phyloP scores from a whole-genome alignment of 371 early-diverging fungal genomes.

The Mucor saturninus region DNA sequence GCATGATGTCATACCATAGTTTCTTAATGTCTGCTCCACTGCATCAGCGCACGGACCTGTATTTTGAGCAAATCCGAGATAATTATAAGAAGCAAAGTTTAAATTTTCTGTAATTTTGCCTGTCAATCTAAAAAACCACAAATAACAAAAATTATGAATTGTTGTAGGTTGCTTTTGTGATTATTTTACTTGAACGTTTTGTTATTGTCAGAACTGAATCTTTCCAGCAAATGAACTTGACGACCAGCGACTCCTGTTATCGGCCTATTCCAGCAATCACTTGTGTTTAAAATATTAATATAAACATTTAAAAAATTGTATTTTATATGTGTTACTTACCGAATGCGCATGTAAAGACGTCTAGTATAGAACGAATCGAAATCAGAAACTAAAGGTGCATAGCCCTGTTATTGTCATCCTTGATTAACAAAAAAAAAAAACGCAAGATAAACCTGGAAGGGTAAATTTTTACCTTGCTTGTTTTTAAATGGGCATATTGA shows the following conservation, averaged over 20 bases:
- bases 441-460: not conserved
- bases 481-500: constrained; percentile 70
- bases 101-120: constrained; percentile 81
- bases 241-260: constrained; percentile 17
- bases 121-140: constrained; percentile 47
- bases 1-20: constrained; percentile 68
- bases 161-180: too few species aligned
- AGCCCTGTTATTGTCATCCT: constrained; percentile 52
- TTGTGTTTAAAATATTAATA: not conserved
- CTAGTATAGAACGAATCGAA: constrained; percentile 98
- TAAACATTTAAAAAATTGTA: constrained; percentile 19
- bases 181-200: constrained; percentile 10
- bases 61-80: constrained; percentile 96
- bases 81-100: constrained; percentile 99
- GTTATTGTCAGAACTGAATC: constrained; percentile 9
- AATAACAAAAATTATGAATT: too few species aligned
- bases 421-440: not conserved
- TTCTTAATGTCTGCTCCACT: constrained; percentile 72
- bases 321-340: constrained; percentile 15
- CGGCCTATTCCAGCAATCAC: constrained; percentile 24
- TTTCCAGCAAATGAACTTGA: constrained; percentile 9
- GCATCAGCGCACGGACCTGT: constrained; percentile 92
- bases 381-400: constrained; percentile 89
- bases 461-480: constrained; percentile 56
- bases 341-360: constrained; percentile 90